Evolutionary conservation across 352 stramenopile species (phyloP), one percentile per base, ranked within the genome.

Genomic region (Pseudoperonospora humuli): DNA sequence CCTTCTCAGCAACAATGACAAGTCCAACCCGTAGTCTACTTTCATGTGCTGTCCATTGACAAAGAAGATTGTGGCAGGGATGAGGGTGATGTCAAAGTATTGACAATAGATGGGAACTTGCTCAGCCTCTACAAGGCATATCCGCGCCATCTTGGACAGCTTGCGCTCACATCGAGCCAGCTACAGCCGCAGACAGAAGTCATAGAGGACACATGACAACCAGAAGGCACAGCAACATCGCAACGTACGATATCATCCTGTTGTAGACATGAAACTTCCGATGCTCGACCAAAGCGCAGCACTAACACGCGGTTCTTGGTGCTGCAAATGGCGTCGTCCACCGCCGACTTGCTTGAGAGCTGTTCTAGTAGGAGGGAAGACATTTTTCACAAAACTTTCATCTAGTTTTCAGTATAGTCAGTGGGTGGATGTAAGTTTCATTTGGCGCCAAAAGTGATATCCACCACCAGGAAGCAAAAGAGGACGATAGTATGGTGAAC

Each of bases 41-140:
- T 93, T 93, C 55, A 92, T 93, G 65, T 93, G 82, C 45, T 86
- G 78, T 2, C 70, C 75, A 49, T 93, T 93, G 53, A 89, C 81
- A 43, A 92, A 93, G 59, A 93, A 93, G 34, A 93, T 61, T 0
- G 76, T 93, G 23, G 79, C 79, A 2, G 82, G 82, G 35, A 93
- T 80, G 17, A 93, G 64, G n/a, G 76, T 74, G 23, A 93, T 88
- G 47, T 93, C 82, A 55, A 93, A 90, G 56, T 93, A 93, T 54
- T 93, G 78, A 31, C 70, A 82, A 56, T 93, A 93, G 28, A 93
- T 71, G 10, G 79, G 72, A 21, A 86, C 42, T 14, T 64, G 35
- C 10, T 92, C 79, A 19, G 71, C 75, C 50, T 93, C 82, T 20
- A 92, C 64, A 2, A 85, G 43, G 52, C 60, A 86, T 23, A 93